A percentile compares a stretch with the other conserved stretches of the same genome.
Conservation (phyloP, 2,329 filamentous ascomycete genomes). For the Sclerotinia trifoliorum region DNA sequence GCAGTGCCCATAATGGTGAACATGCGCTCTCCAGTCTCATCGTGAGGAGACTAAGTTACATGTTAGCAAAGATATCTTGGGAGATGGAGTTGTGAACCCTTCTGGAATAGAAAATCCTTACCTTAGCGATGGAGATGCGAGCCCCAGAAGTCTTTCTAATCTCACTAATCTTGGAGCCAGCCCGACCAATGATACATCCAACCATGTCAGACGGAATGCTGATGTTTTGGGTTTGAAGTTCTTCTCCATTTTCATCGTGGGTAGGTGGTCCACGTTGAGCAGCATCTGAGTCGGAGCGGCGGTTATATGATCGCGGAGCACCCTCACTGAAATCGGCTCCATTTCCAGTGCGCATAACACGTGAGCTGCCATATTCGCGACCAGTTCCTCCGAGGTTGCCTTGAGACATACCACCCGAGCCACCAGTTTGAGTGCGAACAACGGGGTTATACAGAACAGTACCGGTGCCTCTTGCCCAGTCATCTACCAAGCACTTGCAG, state of each 20-base stretch:
- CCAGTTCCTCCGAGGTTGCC: slow-evolving; percentile 49
- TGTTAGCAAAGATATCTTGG: slow-evolving; percentile 19
- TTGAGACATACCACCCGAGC: slow-evolving; percentile 41
- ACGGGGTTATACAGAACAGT: slow-evolving; percentile 97
- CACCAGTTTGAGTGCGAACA: slow-evolving; percentile 74
- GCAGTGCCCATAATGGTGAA: slow-evolving; percentile 98
- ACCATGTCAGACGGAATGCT: slow-evolving; percentile 99
- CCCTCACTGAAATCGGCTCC: slow-evolving; percentile 95
- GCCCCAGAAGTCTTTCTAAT: slow-evolving; percentile 96
- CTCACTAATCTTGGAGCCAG: slow-evolving; percentile 95
- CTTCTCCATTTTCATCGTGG: slow-evolving; percentile 93
- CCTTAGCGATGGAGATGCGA: slow-evolving; percentile 92
- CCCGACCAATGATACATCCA: slow-evolving; percentile 96
- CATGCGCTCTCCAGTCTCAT: slow-evolving; percentile 98
- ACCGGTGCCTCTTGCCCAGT: slow-evolving; percentile 95
- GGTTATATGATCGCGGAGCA: slow-evolving; percentile 64
- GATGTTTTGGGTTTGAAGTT: slow-evolving; percentile 98
- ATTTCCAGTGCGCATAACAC: slow-evolving; percentile 93
- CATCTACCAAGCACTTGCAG: slow-evolving; percentile 95
- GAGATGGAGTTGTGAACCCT: slow-evolving; percentile 24
- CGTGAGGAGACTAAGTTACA: slow-evolving; percentile 68
- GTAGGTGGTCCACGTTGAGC: slow-evolving; percentile 78
- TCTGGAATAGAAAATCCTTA: slow-evolving; percentile 39
- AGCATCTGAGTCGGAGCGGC: slow-evolving; percentile 81
- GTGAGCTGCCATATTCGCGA: slow-evolving; percentile 59